A percentile compares a stretch with the other conserved stretches of the same genome.
Conservation (phyloP, 139 green algal species). For the Edaphochlamys debaryana region DNA sequence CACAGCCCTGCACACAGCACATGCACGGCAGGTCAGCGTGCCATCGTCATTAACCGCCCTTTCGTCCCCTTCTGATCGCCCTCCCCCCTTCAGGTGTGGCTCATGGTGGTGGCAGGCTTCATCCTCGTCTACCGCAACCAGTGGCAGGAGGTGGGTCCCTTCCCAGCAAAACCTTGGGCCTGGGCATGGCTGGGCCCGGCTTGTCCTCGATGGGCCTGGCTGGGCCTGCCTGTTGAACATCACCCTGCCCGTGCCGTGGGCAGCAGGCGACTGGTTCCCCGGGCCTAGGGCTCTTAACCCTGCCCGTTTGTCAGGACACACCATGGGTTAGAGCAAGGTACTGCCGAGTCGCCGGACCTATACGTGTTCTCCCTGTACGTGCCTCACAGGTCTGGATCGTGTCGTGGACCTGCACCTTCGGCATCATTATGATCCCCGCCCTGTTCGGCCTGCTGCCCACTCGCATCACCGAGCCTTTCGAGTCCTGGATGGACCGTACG, state of each 20-base stretch:
- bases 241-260: constrained; percentile 56
- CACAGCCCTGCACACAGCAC: too few species aligned
- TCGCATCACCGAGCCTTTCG: background rate
- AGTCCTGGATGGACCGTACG: background rate
- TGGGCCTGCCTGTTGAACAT: constrained; percentile 3
- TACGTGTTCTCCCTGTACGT: background rate
- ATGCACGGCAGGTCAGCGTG: too few species aligned
- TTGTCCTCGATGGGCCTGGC: too few species aligned
- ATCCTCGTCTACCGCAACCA: constrained; percentile 20
- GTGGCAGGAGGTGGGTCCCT: constrained; percentile 17
- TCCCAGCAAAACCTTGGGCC: constrained; percentile 42
- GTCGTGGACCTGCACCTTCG: background rate
- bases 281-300: constrained; percentile 59
- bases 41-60: too few species aligned
- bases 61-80: constrained; percentile 9
- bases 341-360: too few species aligned
- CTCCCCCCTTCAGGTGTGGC: background rate
- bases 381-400: background rate
- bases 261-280: too few species aligned
- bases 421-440: background rate
- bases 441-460: background rate
- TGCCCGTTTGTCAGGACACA: background rate
- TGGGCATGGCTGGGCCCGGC: too few species aligned
- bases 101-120: constrained; percentile 38
- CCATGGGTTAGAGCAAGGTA: too few species aligned